These are phyloP conservation scores for Smithsoniella earleae DNA, from an alignment of 163 green algal species.

Conservation along the genomic window DNA sequence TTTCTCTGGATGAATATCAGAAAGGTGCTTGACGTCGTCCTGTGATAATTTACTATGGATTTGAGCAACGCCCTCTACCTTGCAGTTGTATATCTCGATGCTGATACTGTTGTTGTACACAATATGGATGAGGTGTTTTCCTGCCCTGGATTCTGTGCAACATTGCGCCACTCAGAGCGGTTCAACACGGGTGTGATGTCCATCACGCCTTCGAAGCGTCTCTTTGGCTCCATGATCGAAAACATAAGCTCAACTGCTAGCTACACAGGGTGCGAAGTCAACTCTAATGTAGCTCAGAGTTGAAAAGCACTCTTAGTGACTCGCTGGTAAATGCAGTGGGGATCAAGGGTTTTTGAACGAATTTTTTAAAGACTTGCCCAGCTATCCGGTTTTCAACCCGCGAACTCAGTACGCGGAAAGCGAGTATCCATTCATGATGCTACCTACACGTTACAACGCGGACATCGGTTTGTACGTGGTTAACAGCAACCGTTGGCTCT, in stretches of 20 bases:
- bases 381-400: constrained; percentile 48
- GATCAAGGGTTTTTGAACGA: constrained; percentile 73
- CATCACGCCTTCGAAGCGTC: constrained; percentile 40
- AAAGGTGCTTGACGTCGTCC: constrained; percentile 33
- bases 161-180: constrained; percentile 62
- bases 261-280: constrained; percentile 56
- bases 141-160: constrained; percentile 52
- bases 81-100: constrained; percentile 66
- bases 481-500: constrained; percentile 49
- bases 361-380: constrained; percentile 53
- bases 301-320: too few relatives aligned
- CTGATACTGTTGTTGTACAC: constrained; percentile 52
- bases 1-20: constrained; percentile 55
- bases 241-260: constrained; percentile 44
- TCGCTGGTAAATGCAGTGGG: constrained; percentile 34
- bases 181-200: constrained; percentile 68
- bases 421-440: constrained; percentile 45
- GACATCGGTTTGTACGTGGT: constrained; percentile 67
- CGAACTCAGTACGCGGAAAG: constrained; percentile 27
- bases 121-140: constrained; percentile 64
- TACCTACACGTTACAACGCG: constrained; percentile 60
- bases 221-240: constrained; percentile 53
- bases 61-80: background rate
- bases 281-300: background rate
- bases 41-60: background rate